Base-by-base conservation (phyloP, 2,329 filamentous ascomycete species). In the Sporothrix phasma region DNA sequence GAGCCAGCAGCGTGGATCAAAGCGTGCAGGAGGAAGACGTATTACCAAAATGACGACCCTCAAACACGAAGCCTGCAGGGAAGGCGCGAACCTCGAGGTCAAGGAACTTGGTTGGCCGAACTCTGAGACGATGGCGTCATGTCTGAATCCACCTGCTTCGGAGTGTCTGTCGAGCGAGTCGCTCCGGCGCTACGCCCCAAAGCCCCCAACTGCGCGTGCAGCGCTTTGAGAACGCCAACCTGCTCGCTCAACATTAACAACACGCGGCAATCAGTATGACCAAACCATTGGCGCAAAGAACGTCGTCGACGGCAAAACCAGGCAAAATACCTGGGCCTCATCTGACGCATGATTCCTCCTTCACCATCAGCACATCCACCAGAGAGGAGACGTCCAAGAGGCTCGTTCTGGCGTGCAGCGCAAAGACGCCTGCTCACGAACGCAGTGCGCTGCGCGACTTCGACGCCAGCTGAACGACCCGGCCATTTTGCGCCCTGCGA, bases 31-130 rank as follows among this genome's bases (percentile, higher is more conserved):
- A 97, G 77, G n/a, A 99, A 97, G 84, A 99, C 94, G 31, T 99
- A n/a, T 99, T 77, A 96, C 92, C n/a, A 66, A 99, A 97, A 90
- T 99, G 94, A 94, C n/a, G n/a, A n/a, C n/a, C n/a, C 85, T 99
- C 70, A 99, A n/a, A 99, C 78, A 95, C 91, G 71, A 99, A 99
- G 79, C 80, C n/a, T 99, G 71, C 88, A 89, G 74, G 83, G n/a
- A n/a, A n/a, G 80, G 66, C 86, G 93, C 70, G 80, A n/a, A 88
- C 64, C 78, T 97, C 68, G 86, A 88, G 72, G 90, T 97, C 72
- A 87, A 90, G 73, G 90, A 97, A 75, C 82, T 99, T 64, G 91
- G n/a, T n/a, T 96, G 66, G 81, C 82, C 67, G 94, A 97, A n/a
- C n/a, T 76, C 84, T 99, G 65, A 93, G 90, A n/a, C 72, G 92